These are phyloP conservation scores for Tubosaeta brunneosetosa DNA, from an alignment of 768 basidiomycete species.

Conservation along the genomic window DNA sequence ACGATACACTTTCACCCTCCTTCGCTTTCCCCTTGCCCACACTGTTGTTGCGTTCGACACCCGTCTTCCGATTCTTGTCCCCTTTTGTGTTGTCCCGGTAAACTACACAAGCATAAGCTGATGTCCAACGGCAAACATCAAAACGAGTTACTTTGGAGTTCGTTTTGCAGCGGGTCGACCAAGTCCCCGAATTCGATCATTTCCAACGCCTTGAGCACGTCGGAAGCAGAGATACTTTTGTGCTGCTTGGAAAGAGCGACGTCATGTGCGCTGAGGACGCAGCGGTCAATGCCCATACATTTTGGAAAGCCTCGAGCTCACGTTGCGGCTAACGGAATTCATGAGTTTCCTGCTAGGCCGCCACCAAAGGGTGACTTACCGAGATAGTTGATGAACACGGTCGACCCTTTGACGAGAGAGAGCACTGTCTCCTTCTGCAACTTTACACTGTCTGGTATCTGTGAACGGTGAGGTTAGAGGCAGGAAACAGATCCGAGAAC, in stretches of 20 bases:
- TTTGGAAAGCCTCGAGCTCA: slow-evolving; percentile 21
- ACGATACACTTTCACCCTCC: slow-evolving; percentile 30
- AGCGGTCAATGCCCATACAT: slow-evolving; percentile 4
- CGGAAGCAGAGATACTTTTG: slow-evolving; percentile 85
- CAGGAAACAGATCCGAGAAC: slow-evolving; percentile 21
- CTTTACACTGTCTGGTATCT: slow-evolving; percentile 85
- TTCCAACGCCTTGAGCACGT: slow-evolving; percentile 85
- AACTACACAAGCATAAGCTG: slow-evolving; percentile 35
- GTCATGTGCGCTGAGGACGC: slow-evolving; percentile 68
- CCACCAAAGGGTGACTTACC: slow-evolving; percentile 41
- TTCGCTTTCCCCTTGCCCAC: slow-evolving; percentile 29
- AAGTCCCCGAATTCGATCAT: slow-evolving; percentile 72
- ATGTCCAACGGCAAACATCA: not conserved
- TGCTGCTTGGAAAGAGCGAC: slow-evolving; percentile 80
- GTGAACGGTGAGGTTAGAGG: not conserved
- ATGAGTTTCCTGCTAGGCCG: not conserved
- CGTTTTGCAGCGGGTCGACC: slow-evolving; percentile 54
- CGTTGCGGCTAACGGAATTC: slow-evolving; percentile 39
- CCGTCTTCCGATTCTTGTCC: slow-evolving; percentile 45
- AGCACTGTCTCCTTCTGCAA: slow-evolving; percentile 86
- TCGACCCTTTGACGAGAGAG: slow-evolving; percentile 82
- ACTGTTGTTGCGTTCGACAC: slow-evolving; percentile 22
- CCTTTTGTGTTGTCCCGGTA: slow-evolving; percentile 62
- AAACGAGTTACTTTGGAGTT: slow-evolving; percentile 50
- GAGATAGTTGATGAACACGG: slow-evolving; percentile 93